A percentile compares a stretch with the other conserved stretches of the same genome.
These are phyloP conservation scores for Arthrobotrys sinensis DNA, from an alignment of 2,329 filamentous ascomycete species.

Conservation along the genomic window DNA sequence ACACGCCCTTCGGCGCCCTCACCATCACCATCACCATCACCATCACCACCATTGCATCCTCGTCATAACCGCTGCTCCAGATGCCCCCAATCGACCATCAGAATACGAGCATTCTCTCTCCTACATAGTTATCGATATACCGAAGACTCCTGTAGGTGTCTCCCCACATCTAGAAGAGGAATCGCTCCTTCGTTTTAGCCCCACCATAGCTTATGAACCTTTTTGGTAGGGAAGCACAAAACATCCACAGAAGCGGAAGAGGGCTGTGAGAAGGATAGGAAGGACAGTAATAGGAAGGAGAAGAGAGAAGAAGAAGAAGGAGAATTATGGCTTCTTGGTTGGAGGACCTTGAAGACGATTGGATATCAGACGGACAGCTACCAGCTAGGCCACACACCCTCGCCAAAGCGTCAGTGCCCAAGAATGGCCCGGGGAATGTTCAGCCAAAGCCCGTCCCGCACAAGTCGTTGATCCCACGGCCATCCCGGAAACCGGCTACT, in stretches of 20 bases:
- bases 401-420: background rate
- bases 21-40: background rate
- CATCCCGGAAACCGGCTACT: conserved; percentile 19
- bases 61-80: background rate
- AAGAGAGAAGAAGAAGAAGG: background rate
- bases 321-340: conserved; percentile 45
- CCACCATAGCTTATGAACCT: background rate
- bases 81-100: background rate
- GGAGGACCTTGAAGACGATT: conserved; percentile 51
- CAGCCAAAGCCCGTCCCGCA: conserved; percentile 11
- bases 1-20: background rate
- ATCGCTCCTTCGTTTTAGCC: background rate
- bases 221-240: background rate
- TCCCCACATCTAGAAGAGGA: background rate
- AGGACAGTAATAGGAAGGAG: too few species aligned
- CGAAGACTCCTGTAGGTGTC: background rate
- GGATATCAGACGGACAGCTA: conserved; percentile 42
- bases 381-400: background rate
- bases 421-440: background rate
- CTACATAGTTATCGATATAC: background rate
- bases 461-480: conserved; percentile 53
- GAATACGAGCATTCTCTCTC: background rate
- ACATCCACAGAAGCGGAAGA: background rate
- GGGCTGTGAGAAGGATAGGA: background rate
- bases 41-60: background rate